Base-by-base conservation (phyloP, 164 flowering plant genomes). In the Nelumbo lutea region DNA sequence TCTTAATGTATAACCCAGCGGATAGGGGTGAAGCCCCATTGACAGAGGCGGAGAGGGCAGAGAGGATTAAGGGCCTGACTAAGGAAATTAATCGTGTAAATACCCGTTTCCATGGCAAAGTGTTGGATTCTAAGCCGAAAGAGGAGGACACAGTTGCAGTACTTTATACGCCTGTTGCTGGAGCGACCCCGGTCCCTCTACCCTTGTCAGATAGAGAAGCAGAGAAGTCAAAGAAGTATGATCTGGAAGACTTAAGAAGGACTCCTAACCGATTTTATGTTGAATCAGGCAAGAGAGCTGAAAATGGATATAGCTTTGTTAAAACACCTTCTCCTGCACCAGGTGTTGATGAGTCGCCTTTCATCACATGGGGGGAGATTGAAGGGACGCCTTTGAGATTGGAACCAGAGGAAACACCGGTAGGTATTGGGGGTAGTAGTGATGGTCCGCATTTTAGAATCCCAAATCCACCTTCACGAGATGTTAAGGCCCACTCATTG, bases 321-420 rank as follows among this genome's bases (percentile, higher is more conserved):
- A 82, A 63, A 76, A 94, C 98, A 0, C 98, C 98, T 0, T 91
- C 98, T 1, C 98, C 97, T 45, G 92, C 90, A 14, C 97, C 96
- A 0, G 98, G 98, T 59, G 91, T 78, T 13, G 95, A 88, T 74
- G 98, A 80, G 67, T 94, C 98, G 1, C 98, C 98, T 0, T 87
- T 94, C 62, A 88, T 94, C 27, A 94, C 98, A 10, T 94, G 98
- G 98, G 98, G 98, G 47, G 98, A 94, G 79, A 91, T 94, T 70
- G 98, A 91, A 77, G 98, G 97, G 64, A 91, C 97, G 0, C 98
- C 98, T 0, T 63, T 94, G 86, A 84, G 98, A 76, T 78, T 94
- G 80, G 98, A 94, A 58, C 61, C 73, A 6, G 97, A 90, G 82
- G 98, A 90, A 13, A 84, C 94, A 1, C 92, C 91, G 0, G 75